Evolutionary conservation across 108 stramenopile genomes (phyloP), one percentile per base, ranked within the genome.

Genomic region (Poteriospumella lacustris): DNA sequence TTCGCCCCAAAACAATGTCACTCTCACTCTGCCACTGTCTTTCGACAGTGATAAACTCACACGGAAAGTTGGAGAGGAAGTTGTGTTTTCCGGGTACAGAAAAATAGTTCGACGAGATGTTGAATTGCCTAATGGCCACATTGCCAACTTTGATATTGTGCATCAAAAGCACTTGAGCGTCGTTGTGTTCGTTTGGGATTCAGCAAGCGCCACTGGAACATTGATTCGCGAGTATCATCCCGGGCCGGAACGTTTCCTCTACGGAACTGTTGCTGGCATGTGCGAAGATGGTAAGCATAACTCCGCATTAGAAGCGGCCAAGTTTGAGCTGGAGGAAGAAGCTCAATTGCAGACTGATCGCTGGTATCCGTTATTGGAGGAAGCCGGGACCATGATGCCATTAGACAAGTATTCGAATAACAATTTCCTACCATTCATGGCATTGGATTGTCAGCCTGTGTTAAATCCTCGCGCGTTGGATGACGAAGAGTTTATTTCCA

Each of bases 251-350:
- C 5, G 36, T 5, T 64, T 64, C 31, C 28, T 64, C 5, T 24
- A 34, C 3, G 60, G 60, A 34, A 64, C 60, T 64, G 60, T 64
- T 24, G 60, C 60, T 12, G 60, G 60, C 12, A 64, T 64, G 60
- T 64, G 36, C 36, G 60, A 64, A 24, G 29, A 9, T 3, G 15
- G 5, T 3, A 64, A 64, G 60, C 60, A 64, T 34, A 64, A 31
- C 9, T 64, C 60, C 5, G 29, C 24, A 5, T 5, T 64, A 31
- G 29, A 64, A 64, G 60, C 60, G 5, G 60, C 60, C 15, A 26
- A 64, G 31, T 24, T 12, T 24, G 60, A 64, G 31, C 60, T 64
- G 60, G 60, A 64, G 60, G 60, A 64, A 64, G 60, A 64, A 24
- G 60, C 60, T 24, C 60, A 64, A 24, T 34, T 64, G 15, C 28